Conservation (phyloP, 2,329 filamentous ascomycete species). For the Fonsecaea monophora region DNA sequence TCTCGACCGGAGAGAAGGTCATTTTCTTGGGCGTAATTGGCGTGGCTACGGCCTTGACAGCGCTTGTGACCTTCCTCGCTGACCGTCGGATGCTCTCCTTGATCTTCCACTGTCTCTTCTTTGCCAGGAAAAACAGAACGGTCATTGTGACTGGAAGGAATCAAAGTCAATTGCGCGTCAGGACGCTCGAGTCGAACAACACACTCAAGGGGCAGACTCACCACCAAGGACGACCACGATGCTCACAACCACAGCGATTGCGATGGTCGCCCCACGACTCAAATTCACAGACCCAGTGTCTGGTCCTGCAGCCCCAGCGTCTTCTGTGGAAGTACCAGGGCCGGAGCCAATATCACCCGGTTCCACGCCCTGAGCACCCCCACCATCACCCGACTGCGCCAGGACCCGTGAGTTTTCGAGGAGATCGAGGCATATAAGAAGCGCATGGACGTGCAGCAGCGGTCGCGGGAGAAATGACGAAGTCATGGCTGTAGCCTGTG, state of each 20-base stretch:
- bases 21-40: slow-evolving; percentile 39
- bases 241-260: slow-evolving; percentile 75
- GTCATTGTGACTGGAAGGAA: slow-evolving; percentile 46
- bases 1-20: slow-evolving; percentile 31
- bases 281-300: slow-evolving; percentile 67
- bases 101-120: slow-evolving; percentile 84
- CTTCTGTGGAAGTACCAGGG: slow-evolving; percentile 51
- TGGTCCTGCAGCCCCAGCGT: slow-evolving; percentile 70
- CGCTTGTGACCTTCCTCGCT: slow-evolving; percentile 52
- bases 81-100: slow-evolving; percentile 74
- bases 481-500: slow-evolving; percentile 1
- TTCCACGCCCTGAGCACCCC: slow-evolving; percentile 34
- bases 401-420: slow-evolving; percentile 15
- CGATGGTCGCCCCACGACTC: slow-evolving; percentile 72
- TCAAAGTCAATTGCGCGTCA: slow-evolving; percentile 6
- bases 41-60: slow-evolving; percentile 40
- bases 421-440: slow-evolving; percentile 24
- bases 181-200: neutral
- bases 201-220: slow-evolving; percentile 51
- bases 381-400: slow-evolving; percentile 37
- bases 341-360: slow-evolving; percentile 40
- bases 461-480: neutral
- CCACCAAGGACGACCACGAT: slow-evolving; percentile 72
- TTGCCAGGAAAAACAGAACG: slow-evolving; percentile 77
- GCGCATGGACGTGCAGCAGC: slow-evolving; percentile 4